Evolutionary conservation across 345 rosid species (phyloP), one percentile per base, ranked within the genome.

Genomic region (Eucalyptus erythrocorys): DNA sequence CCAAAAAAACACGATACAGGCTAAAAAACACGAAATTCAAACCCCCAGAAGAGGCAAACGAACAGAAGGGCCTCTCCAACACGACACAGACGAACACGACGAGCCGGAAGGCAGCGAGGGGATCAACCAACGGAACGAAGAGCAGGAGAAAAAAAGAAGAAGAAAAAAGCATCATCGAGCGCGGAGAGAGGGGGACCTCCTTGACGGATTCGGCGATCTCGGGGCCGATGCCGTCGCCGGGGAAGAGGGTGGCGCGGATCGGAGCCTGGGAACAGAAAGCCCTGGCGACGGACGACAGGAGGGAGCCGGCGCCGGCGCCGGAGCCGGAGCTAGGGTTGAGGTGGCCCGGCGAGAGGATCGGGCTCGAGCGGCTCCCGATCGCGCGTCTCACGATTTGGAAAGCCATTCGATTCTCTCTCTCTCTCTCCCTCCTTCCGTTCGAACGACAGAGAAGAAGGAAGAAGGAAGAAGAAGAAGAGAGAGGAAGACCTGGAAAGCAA

Each of bases 181-280:
- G 84, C 84, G 48, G 32, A 30, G 68, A 30, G 68, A 30, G 68
- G 13, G 32, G 37, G 57, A 94, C 99, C 98, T 96, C 90, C 91
- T 98, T 98, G 91, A 97, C 99, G 88, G 99, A 94, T 85, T 95
- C 96, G 13, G 99, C 99, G 92, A 98, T 98, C 94, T 98, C 99
- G 61, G 99, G 99, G 89, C 99, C 99, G 92, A 97, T 96, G 86
- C 99, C 99, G 76, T 98, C 99, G 87, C 99, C 99, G 64, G 99
- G 99, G 90, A 98, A 98, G 87, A 98, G 96, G 50, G 99, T 98
- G 91, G 98, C 99, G 24, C 91, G 91, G 92, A 98, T 98, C 87
- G 96, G 93, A 88, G 91, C 57, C 43, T 94, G 92, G 8, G 95
- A 92, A 49, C 92, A 96, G 92, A 94, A 95, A 92, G 93, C 91